A percentile compares a stretch with the other conserved stretches of the same genome.
Evolutionary conservation across 1,284 basidiomycete species (phyloP).

Genomic region (Ustilago crameri): DNA sequence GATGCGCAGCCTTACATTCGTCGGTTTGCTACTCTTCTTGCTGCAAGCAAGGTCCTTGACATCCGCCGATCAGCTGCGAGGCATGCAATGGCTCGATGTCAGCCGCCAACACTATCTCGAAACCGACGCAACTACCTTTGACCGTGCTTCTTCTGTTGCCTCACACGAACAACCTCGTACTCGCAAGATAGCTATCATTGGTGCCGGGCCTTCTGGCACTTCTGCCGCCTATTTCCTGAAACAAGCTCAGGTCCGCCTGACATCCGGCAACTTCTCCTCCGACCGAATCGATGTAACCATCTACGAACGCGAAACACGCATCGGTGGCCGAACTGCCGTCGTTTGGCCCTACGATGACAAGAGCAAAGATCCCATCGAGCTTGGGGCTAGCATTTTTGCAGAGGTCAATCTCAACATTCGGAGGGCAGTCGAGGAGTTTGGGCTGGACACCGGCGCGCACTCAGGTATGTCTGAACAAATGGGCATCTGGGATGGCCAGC

Average conservation of each 20-base stretch:
- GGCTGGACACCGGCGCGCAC: slow-evolving; percentile 29
- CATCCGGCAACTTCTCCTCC: slow-evolving; percentile 4
- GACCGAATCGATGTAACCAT: slow-evolving; percentile 77
- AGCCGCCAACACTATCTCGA: background rate
- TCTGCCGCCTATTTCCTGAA: slow-evolving; percentile 88
- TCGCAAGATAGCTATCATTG: slow-evolving; percentile 78
- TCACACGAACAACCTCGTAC: slow-evolving; percentile 9
- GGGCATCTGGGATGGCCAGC: slow-evolving; percentile 81
- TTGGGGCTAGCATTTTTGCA: slow-evolving; percentile 91
- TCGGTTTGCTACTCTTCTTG: background rate
- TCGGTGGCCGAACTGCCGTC: slow-evolving; percentile 84
- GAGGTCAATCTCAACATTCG: slow-evolving; percentile 77
- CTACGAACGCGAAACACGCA: slow-evolving; percentile 79
- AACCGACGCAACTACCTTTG: background rate
- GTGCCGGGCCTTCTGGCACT: slow-evolving; percentile 86
- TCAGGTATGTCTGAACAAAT: slow-evolving; percentile 24
- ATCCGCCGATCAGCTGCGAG: background rate
- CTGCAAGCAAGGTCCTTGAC: background rate
- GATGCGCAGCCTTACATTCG: background rate
- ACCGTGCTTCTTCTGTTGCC: background rate
- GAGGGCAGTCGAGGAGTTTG: slow-evolving; percentile 41
- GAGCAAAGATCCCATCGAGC: slow-evolving; percentile 73
- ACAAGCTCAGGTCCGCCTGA: slow-evolving; percentile 67
- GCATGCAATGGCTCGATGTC: too few relatives aligned
- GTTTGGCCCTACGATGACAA: slow-evolving; percentile 81